Conservation (phyloP, 345 rosid species). For the Salix arbutifolia region DNA sequence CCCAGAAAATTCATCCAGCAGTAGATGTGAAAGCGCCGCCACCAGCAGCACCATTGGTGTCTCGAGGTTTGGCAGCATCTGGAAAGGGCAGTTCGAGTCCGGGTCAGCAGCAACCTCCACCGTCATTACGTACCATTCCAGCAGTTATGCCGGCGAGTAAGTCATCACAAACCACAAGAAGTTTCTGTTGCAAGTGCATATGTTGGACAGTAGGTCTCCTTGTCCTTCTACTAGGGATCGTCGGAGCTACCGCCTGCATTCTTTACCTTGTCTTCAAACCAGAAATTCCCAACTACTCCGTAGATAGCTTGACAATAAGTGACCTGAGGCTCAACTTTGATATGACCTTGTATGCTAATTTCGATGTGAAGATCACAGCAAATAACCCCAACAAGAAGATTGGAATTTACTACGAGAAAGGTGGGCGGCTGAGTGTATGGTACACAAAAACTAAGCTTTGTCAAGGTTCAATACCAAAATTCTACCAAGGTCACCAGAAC, state of each 20-base stretch:
- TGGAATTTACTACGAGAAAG: constrained; percentile 74
- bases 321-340: constrained; percentile 65
- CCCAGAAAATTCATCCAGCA: constrained; percentile 47
- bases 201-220: constrained; percentile 57
- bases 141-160: constrained; percentile 9
- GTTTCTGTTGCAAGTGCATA: constrained; percentile 59
- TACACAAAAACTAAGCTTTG: constrained; percentile 56
- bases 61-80: constrained; percentile 22
- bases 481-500: constrained; percentile 80
- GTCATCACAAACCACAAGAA: constrained; percentile 20
- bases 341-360: constrained; percentile 55
- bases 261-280: constrained; percentile 70
- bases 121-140: constrained; percentile 15
- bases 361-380: constrained; percentile 74
- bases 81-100: constrained; percentile 21
- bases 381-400: constrained; percentile 76
- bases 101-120: constrained; percentile 8
- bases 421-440: constrained; percentile 67
- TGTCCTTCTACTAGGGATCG: constrained; percentile 30
- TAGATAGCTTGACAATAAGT: constrained; percentile 58
- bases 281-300: constrained; percentile 62
- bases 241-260: constrained; percentile 46
- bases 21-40: constrained; percentile 31
- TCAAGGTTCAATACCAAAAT: constrained; percentile 64
- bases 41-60: constrained; percentile 29